phyloP scores from a whole-genome alignment of 345 rosid species.

The Populus ilicifolia region DNA sequence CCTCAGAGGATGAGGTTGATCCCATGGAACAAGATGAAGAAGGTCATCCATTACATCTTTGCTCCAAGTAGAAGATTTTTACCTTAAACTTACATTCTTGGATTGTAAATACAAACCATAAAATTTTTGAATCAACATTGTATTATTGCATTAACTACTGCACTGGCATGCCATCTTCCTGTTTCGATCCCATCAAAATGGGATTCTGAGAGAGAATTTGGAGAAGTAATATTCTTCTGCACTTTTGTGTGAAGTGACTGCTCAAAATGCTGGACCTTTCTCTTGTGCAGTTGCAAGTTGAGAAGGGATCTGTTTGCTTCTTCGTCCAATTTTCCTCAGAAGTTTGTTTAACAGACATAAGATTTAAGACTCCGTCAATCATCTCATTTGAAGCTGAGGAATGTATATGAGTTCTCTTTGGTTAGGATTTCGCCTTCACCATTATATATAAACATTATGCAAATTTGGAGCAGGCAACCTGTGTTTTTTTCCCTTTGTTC shows the following conservation, averaged over 20 bases:
- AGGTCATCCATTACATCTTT: conserved; percentile 37
- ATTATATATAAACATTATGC: not conserved
- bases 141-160: not conserved
- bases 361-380: not conserved
- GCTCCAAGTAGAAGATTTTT: not conserved
- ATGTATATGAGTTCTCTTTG: not conserved
- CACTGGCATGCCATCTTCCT: not conserved
- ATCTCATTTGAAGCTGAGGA: not conserved
- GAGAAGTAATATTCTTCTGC: not conserved
- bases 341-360: not conserved
- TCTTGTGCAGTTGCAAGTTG: not conserved
- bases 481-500: not conserved
- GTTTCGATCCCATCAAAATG: not conserved
- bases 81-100: not conserved
- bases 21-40: conserved; percentile 70
- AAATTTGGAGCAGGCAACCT: not conserved
- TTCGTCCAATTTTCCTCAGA: not conserved
- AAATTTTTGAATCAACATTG: not conserved
- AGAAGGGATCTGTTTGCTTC: not conserved
- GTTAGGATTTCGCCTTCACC: not conserved
- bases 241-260: not conserved
- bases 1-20: conserved; percentile 87
- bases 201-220: not conserved
- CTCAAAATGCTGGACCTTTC: not conserved
- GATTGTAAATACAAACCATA: not conserved